Conservation (phyloP, 306 rosid species). For the Spatholobus suberectus region DNA sequence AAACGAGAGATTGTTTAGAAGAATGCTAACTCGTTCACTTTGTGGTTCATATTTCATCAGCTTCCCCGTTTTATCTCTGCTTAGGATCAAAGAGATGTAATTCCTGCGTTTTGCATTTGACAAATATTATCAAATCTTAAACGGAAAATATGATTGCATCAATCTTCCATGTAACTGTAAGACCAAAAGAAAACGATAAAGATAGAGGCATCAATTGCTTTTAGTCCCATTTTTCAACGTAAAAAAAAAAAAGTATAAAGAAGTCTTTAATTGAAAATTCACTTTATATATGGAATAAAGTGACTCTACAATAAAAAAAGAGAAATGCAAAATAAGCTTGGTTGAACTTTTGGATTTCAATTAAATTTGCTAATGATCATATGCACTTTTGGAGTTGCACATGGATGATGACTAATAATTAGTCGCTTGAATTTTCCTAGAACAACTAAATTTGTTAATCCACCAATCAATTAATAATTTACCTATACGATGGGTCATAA, state of each 20-base stretch:
- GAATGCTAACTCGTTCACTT: constrained; percentile 50
- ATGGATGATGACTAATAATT: background rate
- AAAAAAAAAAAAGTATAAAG: background rate
- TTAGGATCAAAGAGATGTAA: constrained; percentile 54
- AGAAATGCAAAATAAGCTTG: background rate
- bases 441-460: background rate
- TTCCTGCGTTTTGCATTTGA: constrained; percentile 57
- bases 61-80: constrained; percentile 66
- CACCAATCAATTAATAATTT: background rate
- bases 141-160: constrained; percentile 1
- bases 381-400: background rate
- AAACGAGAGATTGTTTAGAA: constrained; percentile 63
- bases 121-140: background rate
- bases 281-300: background rate
- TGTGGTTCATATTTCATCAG: constrained; percentile 74
- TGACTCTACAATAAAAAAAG: background rate
- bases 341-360: background rate
- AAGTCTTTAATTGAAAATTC: background rate
- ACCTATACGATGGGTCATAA: background rate
- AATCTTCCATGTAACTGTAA: background rate
- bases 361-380: background rate
- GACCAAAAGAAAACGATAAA: background rate
- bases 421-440: background rate
- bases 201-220: background rate
- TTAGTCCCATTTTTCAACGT: background rate